Percentiles rank a stretch among this genome's conserved stretches.
Conservation (phyloP, 2,329 filamentous ascomycete genomes). For the Claviceps paspali region DNA sequence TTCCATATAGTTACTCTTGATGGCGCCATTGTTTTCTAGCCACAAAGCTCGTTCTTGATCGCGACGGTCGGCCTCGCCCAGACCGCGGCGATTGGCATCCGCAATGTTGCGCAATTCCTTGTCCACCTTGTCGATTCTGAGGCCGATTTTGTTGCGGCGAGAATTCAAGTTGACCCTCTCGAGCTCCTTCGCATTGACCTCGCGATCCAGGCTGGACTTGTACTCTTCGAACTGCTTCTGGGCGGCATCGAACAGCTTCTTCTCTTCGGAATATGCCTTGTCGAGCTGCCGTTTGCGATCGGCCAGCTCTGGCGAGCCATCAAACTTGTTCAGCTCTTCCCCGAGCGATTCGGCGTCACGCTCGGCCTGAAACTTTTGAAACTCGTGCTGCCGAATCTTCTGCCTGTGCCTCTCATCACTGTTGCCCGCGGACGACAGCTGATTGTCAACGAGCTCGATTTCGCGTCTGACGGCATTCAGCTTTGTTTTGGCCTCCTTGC, state of each 20-base stretch:
- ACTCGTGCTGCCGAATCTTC: slow-evolving; percentile 60
- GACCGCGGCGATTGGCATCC: slow-evolving; percentile 50
- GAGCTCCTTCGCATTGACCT: slow-evolving; percentile 45
- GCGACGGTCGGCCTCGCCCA: slow-evolving; percentile 47
- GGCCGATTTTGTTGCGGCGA: slow-evolving; percentile 57
- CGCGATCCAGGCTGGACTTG: slow-evolving; percentile 46
- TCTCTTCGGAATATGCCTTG: slow-evolving; percentile 36
- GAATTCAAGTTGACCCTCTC: slow-evolving; percentile 49
- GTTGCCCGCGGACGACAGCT: slow-evolving; percentile 52
- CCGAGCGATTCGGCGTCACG: slow-evolving; percentile 38
- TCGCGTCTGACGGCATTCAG: slow-evolving; percentile 56
- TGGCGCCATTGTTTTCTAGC: slow-evolving; percentile 29
- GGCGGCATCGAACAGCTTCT: slow-evolving; percentile 43
- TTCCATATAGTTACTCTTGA: slow-evolving; percentile 31
- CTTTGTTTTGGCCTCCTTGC: slow-evolving; percentile 60
- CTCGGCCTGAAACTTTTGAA: slow-evolving; percentile 52
- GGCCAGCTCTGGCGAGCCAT: slow-evolving; percentile 47
- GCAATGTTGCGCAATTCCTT: slow-evolving; percentile 56
- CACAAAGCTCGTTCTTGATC: slow-evolving; percentile 34
- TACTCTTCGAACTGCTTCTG: slow-evolving; percentile 38
- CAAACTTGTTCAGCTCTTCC: slow-evolving; percentile 47
- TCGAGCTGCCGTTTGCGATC: slow-evolving; percentile 41
- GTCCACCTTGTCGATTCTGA: slow-evolving; percentile 56
- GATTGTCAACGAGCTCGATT: slow-evolving; percentile 51
- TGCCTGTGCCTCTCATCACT: slow-evolving; percentile 63